Conservation (phyloP, 1,284 basidiomycete genomes). For the Microbotryomycetes sp. region DNA sequence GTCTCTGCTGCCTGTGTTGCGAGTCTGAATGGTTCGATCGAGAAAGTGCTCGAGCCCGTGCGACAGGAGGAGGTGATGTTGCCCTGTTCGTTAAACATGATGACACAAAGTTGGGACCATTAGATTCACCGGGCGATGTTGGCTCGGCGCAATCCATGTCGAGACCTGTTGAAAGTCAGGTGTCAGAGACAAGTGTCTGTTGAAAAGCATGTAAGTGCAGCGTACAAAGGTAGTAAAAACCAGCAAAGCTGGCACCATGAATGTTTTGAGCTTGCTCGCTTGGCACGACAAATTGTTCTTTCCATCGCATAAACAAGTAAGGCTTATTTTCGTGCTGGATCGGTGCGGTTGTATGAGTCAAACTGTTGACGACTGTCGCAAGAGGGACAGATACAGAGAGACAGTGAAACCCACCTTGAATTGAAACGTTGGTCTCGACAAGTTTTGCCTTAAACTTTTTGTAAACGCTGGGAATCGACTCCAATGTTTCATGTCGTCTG, state of each 20-base stretch:
- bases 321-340: slow-evolving; percentile 20
- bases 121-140: too few relatives aligned
- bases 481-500: slow-evolving; percentile 87
- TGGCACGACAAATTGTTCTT: slow-evolving; percentile 90
- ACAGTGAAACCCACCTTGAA: slow-evolving; percentile 1
- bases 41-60: background rate
- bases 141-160: background rate
- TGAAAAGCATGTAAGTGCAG: slow-evolving; percentile 31
- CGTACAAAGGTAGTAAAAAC: slow-evolving; percentile 68
- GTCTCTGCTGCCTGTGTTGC: too few relatives aligned
- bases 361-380: background rate
- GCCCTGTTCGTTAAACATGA: background rate
- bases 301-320: slow-evolving; percentile 85
- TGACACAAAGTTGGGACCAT: background rate
- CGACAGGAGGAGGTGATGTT: background rate
- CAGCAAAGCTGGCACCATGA: slow-evolving; percentile 89
- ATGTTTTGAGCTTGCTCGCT: slow-evolving; percentile 75
- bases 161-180: background rate
- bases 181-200: background rate
- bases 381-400: background rate
- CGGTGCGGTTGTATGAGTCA: background rate
- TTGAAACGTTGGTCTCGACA: slow-evolving; percentile 57
- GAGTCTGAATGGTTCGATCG: too few relatives aligned
- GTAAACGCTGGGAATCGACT: slow-evolving; percentile 78
- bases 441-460: slow-evolving; percentile 55